Percentiles rank a stretch among this genome's conserved stretches.
These are phyloP conservation scores for Candida coquimbonensis DNA, from an alignment of 805 yeast species.

Conservation along the genomic window DNA sequence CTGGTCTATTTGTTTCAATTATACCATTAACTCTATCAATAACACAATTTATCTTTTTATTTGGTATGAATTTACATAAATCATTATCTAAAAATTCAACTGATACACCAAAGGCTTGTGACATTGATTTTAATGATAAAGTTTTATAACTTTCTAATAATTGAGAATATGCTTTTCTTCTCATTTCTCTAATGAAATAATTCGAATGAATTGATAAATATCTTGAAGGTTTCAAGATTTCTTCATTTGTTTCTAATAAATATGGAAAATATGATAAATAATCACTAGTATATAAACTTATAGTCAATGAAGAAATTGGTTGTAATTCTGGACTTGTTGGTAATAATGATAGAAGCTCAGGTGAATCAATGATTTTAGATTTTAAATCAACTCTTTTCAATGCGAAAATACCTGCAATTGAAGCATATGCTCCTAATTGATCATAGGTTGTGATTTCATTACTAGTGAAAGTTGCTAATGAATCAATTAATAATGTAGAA, in stretches of 20 bases:
- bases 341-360: slow-evolving; percentile 79
- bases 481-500: slow-evolving; percentile 76
- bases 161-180: slow-evolving; percentile 93
- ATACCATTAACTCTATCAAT: slow-evolving; percentile 94
- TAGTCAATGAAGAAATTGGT: slow-evolving; percentile 77
- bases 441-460: slow-evolving; percentile 86
- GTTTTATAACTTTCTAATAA: slow-evolving; percentile 91
- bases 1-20: slow-evolving; percentile 93
- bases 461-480: slow-evolving; percentile 91
- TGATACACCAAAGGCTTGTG: slow-evolving; percentile 84
- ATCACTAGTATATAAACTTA: slow-evolving; percentile 83
- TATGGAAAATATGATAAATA: slow-evolving; percentile 73
- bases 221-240: slow-evolving; percentile 54
- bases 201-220: slow-evolving; percentile 74
- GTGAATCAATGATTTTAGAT: slow-evolving; percentile 81
- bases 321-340: slow-evolving; percentile 65
- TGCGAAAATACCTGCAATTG: slow-evolving; percentile 79
- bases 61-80: slow-evolving; percentile 84
- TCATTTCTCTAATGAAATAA: slow-evolving; percentile 83
- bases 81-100: slow-evolving; percentile 83
- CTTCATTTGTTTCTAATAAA: slow-evolving; percentile 70
- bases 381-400: slow-evolving; percentile 81
- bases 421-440: slow-evolving; percentile 81
- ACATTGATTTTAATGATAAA: slow-evolving; percentile 86
- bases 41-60: slow-evolving; percentile 88